Conservation (phyloP, 257 asterid species). For the Echium plantagineum region DNA sequence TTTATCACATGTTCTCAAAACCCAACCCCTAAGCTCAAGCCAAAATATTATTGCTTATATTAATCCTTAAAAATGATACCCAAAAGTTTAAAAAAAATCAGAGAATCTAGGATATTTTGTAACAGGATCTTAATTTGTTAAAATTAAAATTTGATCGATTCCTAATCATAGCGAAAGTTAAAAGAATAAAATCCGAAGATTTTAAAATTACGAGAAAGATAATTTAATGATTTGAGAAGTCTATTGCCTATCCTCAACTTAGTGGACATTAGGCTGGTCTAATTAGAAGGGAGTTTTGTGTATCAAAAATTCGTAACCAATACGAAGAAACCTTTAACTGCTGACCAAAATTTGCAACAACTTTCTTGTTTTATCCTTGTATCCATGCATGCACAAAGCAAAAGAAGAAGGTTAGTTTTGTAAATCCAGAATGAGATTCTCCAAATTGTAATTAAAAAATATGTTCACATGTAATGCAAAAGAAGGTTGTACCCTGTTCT, state of each 20-base stretch:
- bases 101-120: too few species aligned
- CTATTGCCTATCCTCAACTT: conserved; percentile 30
- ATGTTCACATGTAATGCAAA: neutral
- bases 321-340: conserved; percentile 12
- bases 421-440: neutral
- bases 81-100: too few species aligned
- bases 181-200: conserved; percentile 11
- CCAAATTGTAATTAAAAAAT: neutral
- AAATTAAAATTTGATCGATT: too few species aligned
- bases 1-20: too few species aligned
- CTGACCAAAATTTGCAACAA: neutral
- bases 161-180: too few species aligned
- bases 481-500: neutral
- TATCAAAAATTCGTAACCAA: conserved; percentile 25
- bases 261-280: conserved; percentile 55
- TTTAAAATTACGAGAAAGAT: conserved; percentile 25
- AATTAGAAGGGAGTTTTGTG: conserved; percentile 31
- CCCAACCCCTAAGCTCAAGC: too few species aligned
- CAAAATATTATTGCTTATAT: too few species aligned
- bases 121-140: too few species aligned
- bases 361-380: conserved; percentile 16
- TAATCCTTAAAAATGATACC: too few species aligned
- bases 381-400: conserved; percentile 9
- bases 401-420: conserved; percentile 8
- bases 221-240: conserved; percentile 13